phyloP scores from a whole-genome alignment of 2,329 filamentous ascomycete genomes.

The Alternaria tenuissima region DNA sequence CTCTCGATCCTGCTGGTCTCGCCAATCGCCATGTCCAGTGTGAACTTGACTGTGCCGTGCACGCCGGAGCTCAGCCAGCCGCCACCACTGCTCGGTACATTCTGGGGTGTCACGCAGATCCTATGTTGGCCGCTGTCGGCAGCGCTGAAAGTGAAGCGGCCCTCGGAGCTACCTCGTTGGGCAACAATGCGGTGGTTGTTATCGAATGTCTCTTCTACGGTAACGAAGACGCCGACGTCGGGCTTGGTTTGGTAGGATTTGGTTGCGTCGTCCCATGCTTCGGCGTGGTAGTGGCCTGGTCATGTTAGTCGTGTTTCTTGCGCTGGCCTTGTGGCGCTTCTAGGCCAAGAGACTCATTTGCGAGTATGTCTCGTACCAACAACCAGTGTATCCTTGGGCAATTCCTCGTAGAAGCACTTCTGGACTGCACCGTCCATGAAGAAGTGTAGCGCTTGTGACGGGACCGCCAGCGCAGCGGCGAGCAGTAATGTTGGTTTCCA shows the following conservation, averaged over 20 bases:
- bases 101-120: slow-evolving; percentile 90
- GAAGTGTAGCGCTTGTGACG: slow-evolving; percentile 89
- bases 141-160: slow-evolving; percentile 94
- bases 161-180: slow-evolving; percentile 76
- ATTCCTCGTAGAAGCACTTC: slow-evolving; percentile 98
- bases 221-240: slow-evolving; percentile 84
- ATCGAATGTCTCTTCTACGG: slow-evolving; percentile 96
- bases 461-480: slow-evolving; percentile 66
- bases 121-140: slow-evolving; percentile 95
- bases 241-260: slow-evolving; percentile 76
- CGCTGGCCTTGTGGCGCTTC: too few relatives aligned
- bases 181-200: slow-evolving; percentile 96
- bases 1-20: slow-evolving; percentile 94
- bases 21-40: slow-evolving; percentile 90
- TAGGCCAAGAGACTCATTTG: neutral
- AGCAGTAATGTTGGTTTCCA: slow-evolving; percentile 66
- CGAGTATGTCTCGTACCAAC: slow-evolving; percentile 67
- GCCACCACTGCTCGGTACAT: slow-evolving; percentile 69
- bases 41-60: slow-evolving; percentile 82
- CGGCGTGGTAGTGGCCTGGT: slow-evolving; percentile 80
- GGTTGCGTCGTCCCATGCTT: slow-evolving; percentile 79
- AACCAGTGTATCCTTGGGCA: slow-evolving; percentile 96
- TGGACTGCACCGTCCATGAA: slow-evolving; percentile 85
- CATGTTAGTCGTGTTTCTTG: slow-evolving; percentile 16
- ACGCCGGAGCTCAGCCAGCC: slow-evolving; percentile 75